phyloP scores from a whole-genome alignment of 129 eudicot species.

The Sambucus nigra region DNA sequence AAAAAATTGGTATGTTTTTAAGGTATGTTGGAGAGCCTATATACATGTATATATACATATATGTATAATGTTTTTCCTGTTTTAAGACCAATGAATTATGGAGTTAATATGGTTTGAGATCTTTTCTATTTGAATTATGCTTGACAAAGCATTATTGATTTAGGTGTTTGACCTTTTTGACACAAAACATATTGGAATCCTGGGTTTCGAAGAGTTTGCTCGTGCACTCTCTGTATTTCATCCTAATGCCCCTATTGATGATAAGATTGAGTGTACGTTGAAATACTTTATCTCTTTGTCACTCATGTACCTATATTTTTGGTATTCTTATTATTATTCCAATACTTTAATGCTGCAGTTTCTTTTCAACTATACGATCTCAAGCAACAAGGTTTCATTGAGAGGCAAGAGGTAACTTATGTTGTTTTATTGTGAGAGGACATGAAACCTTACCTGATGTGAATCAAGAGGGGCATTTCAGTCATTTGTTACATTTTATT shows the following conservation, averaged over 20 bases:
- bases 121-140: background rate
- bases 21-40: no score
- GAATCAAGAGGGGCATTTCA: no score
- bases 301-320: background rate
- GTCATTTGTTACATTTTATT: no score
- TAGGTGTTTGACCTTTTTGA: slow-evolving; percentile 94
- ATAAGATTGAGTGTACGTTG: slow-evolving; percentile 70
- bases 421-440: background rate
- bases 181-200: slow-evolving; percentile 80
- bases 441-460: background rate
- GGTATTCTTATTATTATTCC: background rate
- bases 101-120: background rate
- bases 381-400: slow-evolving; percentile 92
- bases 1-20: no score
- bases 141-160: background rate
- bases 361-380: slow-evolving; percentile 88
- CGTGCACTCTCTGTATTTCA: slow-evolving; percentile 93
- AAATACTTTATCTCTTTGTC: background rate
- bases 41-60: background rate
- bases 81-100: background rate
- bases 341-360: slow-evolving; percentile 35
- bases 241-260: slow-evolving; percentile 87
- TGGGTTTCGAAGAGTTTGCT: slow-evolving; percentile 88
- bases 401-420: slow-evolving; percentile 72
- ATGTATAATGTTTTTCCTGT: background rate